Evolutionary conservation across 148 eudicot genomes (phyloP).

Genomic region (Camellia lanceoleosa): DNA sequence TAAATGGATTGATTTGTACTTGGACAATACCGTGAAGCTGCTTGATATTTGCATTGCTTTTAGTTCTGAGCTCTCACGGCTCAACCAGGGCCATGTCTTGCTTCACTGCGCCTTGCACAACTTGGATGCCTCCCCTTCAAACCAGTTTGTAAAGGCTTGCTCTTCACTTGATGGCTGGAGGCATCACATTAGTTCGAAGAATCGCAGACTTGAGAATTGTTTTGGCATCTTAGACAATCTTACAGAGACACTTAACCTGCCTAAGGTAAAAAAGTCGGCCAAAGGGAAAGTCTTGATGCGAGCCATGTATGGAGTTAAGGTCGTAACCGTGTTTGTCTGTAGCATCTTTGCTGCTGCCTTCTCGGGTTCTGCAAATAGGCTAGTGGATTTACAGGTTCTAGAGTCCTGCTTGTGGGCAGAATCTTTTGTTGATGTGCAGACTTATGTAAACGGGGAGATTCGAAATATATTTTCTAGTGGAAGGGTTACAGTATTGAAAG

Average conservation of each 20-base stretch:
- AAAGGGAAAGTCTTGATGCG: slow-evolving; percentile 85
- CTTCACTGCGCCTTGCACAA: slow-evolving; percentile 56
- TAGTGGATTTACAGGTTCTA: slow-evolving; percentile 48
- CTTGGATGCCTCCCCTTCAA: slow-evolving; percentile 30
- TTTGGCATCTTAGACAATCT: slow-evolving; percentile 46
- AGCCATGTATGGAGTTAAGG: slow-evolving; percentile 86
- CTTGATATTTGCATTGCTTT: slow-evolving; percentile 77
- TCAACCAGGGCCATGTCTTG: slow-evolving; percentile 66
- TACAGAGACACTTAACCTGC: slow-evolving; percentile 51
- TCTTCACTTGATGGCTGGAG: slow-evolving; percentile 75
- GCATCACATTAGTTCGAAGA: slow-evolving; percentile 50
- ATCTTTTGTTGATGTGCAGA: slow-evolving; percentile 56
- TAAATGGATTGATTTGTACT: slow-evolving; percentile 88
- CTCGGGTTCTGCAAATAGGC: slow-evolving; percentile 50
- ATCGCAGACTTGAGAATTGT: slow-evolving; percentile 63
- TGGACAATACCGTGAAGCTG: slow-evolving; percentile 77
- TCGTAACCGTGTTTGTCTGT: slow-evolving; percentile 58
- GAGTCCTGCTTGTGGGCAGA: slow-evolving; percentile 64
- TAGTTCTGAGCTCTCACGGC: slow-evolving; percentile 64
- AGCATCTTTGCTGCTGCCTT: slow-evolving; percentile 61
- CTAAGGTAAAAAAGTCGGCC: slow-evolving; percentile 75
- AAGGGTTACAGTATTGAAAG: slow-evolving; percentile 43
- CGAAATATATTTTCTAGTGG: slow-evolving; percentile 41
- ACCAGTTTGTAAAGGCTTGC: slow-evolving; percentile 38
- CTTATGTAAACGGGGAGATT: slow-evolving; percentile 54